A percentile compares a stretch with the other conserved stretches of the same genome.
Evolutionary conservation across 305 asterid species (phyloP).

Genomic region (Fraxinus xanthoxyloides): DNA sequence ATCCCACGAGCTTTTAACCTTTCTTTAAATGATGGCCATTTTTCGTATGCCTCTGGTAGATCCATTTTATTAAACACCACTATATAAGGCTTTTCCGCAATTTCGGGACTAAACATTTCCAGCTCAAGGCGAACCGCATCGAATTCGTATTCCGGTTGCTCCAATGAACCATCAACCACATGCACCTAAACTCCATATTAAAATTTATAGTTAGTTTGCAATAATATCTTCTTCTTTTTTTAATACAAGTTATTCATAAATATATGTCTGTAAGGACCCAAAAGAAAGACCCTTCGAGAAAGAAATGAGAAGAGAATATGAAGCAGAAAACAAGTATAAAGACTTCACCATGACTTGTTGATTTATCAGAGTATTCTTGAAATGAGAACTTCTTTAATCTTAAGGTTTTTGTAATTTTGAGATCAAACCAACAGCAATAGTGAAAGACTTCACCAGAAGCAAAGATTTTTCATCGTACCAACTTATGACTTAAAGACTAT

Average conservation of each 20-base stretch:
- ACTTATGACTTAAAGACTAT: not conserved
- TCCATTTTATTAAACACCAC: conserved; percentile 93
- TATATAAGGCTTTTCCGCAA: conserved; percentile 75
- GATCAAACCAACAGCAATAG: not conserved
- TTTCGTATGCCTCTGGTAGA: conserved; percentile 77
- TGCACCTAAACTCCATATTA: conserved; percentile 59
- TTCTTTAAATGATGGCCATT: conserved; percentile 70
- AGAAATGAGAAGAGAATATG: not conserved
- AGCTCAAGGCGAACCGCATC: conserved; percentile 94
- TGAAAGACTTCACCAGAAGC: not conserved
- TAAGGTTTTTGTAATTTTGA: not conserved
- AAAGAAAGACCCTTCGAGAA: not conserved
- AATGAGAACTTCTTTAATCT: not conserved
- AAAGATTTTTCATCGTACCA: not conserved
- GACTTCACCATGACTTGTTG: not conserved
- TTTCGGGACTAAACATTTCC: conserved; percentile 94
- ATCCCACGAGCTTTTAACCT: conserved; percentile 56
- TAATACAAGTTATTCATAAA: not conserved
- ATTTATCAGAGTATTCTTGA: not conserved
- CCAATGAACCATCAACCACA: conserved; percentile 83
- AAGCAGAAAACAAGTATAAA: not conserved
- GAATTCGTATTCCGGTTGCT: conserved; percentile 84
- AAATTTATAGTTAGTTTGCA: not conserved
- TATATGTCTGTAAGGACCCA: not conserved
- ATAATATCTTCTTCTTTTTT: not conserved